Conservation (phyloP, 345 rosid genomes). For the Reutealis trisperma region DNA sequence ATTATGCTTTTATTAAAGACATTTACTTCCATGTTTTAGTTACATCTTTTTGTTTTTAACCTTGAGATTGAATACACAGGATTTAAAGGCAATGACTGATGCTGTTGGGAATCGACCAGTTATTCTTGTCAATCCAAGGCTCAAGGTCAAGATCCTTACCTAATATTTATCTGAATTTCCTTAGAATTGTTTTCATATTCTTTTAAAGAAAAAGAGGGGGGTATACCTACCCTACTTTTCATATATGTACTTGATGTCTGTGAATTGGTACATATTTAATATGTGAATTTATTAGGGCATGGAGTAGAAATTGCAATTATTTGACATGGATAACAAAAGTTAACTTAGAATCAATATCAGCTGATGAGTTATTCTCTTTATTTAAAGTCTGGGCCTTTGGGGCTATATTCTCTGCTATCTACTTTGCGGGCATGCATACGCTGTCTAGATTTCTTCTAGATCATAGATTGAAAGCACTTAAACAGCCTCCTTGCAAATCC, state of each 20-base stretch:
- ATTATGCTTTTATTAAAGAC: neutral
- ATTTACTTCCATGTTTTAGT: neutral
- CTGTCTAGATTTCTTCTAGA: neutral
- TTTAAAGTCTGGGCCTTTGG: neutral
- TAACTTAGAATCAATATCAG: neutral
- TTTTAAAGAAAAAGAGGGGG: neutral
- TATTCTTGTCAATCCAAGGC: slow-evolving; percentile 81
- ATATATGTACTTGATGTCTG: slow-evolving; percentile 3
- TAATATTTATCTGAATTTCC: slow-evolving; percentile 7
- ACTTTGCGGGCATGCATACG: neutral
- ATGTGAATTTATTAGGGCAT: neutral
- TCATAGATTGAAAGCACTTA: neutral
- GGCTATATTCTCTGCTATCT: neutral
- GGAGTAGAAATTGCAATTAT: neutral
- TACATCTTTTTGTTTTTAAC: slow-evolving; percentile 13
- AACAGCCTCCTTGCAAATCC: neutral
- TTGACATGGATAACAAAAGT: neutral
- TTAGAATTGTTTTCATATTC: neutral
- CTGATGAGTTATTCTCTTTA: neutral
- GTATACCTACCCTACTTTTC: neutral
- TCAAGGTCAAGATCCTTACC: slow-evolving; percentile 52
- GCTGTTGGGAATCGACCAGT: slow-evolving; percentile 90
- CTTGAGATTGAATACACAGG: slow-evolving; percentile 43
- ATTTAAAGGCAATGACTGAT: slow-evolving; percentile 88
- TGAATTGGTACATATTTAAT: neutral